These are phyloP conservation scores for Auricularia cornea DNA, from an alignment of 768 basidiomycete genomes.

Conservation along the genomic window DNA sequence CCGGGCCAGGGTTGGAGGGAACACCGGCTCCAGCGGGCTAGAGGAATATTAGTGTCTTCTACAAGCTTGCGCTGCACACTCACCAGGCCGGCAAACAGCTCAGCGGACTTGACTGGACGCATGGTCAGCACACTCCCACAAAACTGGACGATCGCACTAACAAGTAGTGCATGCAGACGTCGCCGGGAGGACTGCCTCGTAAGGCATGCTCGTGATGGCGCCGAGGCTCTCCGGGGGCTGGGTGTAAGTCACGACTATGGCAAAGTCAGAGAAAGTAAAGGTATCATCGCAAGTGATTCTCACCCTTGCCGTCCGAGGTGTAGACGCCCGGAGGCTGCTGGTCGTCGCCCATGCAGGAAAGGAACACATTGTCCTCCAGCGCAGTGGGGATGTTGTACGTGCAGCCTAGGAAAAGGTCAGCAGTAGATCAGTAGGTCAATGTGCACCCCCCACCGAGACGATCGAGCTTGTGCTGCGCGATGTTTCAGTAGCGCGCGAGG, in stretches of 20 bases:
- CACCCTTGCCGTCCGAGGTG: slow-evolving; percentile 27
- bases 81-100: not conserved
- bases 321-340: slow-evolving; percentile 52
- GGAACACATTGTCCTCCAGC: slow-evolving; percentile 51
- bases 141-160: not conserved
- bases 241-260: slow-evolving; percentile 29
- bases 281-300: not conserved
- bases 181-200: slow-evolving; percentile 16
- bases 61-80: not conserved
- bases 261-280: not conserved
- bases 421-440: too few relatives aligned
- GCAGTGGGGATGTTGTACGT: slow-evolving; percentile 64
- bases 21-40: not conserved
- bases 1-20: not conserved
- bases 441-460: slow-evolving; percentile 37
- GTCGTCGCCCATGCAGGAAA: slow-evolving; percentile 57
- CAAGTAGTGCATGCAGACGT: not conserved
- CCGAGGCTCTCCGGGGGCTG: slow-evolving; percentile 43
- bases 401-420: slow-evolving; percentile 29
- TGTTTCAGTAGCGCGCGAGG: not conserved
- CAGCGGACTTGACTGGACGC: not conserved
- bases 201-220: slow-evolving; percentile 37
- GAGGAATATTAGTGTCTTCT: not conserved
- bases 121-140: not conserved
- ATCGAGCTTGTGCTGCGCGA: slow-evolving; percentile 27